Percentiles rank a stretch among this genome's conserved stretches.
Evolutionary conservation across 1,284 basidiomycete genomes (phyloP).

Genomic region (Pseudozyma pruni): DNA sequence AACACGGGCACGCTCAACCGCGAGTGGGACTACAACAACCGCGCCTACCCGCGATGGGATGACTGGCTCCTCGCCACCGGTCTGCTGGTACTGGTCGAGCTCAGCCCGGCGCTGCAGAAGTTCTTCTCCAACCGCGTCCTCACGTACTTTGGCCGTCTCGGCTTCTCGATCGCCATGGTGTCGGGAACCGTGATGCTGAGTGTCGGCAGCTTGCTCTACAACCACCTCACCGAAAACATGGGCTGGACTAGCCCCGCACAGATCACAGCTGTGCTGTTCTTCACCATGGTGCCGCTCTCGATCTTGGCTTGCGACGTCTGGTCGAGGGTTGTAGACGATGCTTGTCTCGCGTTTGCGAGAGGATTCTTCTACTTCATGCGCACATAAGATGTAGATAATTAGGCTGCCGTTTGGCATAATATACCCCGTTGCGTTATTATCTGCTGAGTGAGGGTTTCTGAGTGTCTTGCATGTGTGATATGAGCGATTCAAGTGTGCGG

Average conservation of each 20-base stretch:
- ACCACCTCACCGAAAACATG: conserved; percentile 27
- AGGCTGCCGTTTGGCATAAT: no score
- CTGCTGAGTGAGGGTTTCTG: no score
- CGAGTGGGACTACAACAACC: conserved; percentile 39
- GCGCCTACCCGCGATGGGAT: conserved; percentile 54
- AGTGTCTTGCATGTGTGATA: no score
- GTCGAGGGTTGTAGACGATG: conserved; percentile 49
- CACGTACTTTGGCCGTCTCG: conserved; percentile 49
- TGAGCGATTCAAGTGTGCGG: no score
- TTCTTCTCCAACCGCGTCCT: conserved; percentile 35
- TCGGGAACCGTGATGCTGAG: conserved; percentile 53
- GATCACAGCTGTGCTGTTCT: conserved; percentile 46
- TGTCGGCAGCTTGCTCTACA: conserved; percentile 47
- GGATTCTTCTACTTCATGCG: conserved; percentile 47
- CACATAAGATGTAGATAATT: no score
- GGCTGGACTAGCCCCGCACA: conserved; percentile 35
- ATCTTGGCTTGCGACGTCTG: conserved; percentile 47
- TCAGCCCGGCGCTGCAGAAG: conserved; percentile 34
- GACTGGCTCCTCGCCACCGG: conserved; percentile 55
- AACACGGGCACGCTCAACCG: conserved; percentile 49
- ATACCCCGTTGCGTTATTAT: no score
- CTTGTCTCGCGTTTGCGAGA: conserved; percentile 35
- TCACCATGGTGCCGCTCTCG: conserved; percentile 50
- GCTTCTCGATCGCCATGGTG: conserved; percentile 52
- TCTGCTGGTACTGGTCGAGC: conserved; percentile 48